Percentiles rank a stretch among this genome's conserved stretches.
phyloP scores from a whole-genome alignment of 257 asterid genomes.

The Echium plantagineum region DNA sequence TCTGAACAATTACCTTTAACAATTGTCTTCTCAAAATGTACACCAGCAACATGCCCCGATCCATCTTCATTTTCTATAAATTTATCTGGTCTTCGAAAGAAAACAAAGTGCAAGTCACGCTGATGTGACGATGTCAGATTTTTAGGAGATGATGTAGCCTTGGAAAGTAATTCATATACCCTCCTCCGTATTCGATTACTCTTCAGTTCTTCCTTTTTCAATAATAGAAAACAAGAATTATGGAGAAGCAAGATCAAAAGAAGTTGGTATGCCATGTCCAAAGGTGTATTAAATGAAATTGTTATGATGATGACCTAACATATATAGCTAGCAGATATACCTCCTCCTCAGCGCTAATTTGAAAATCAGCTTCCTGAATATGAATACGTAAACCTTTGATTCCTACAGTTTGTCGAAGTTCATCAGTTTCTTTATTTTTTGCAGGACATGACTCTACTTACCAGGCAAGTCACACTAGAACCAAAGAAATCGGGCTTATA shows the following conservation, averaged over 20 bases:
- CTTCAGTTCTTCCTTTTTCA: slow-evolving; percentile 69
- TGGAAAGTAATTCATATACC: slow-evolving; percentile 74
- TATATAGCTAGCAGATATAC: slow-evolving; percentile 11
- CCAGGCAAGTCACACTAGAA: neutral
- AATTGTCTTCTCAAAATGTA: slow-evolving; percentile 65
- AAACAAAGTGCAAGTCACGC: slow-evolving; percentile 79
- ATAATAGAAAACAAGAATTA: neutral
- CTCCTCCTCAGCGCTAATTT: slow-evolving; percentile 65
- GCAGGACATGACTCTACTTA: neutral
- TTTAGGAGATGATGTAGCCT: slow-evolving; percentile 34
- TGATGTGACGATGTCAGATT: slow-evolving; percentile 26
- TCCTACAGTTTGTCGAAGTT: slow-evolving; percentile 34
- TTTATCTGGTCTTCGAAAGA: slow-evolving; percentile 71
- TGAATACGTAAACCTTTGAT: slow-evolving; percentile 43
- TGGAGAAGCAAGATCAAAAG: neutral
- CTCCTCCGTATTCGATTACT: slow-evolving; percentile 73
- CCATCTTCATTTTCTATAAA: slow-evolving; percentile 43
- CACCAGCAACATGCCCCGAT: slow-evolving; percentile 50
- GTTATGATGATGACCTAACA: neutral
- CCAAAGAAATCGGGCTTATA: neutral
- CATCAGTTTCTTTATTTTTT: neutral
- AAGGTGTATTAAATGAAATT: neutral
- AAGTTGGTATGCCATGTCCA: neutral
- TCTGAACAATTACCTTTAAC: slow-evolving; percentile 37
- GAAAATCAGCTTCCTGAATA: slow-evolving; percentile 51